phyloP scores from a whole-genome alignment of 2,329 filamentous ascomycete genomes.

The Cercospora beticola region DNA sequence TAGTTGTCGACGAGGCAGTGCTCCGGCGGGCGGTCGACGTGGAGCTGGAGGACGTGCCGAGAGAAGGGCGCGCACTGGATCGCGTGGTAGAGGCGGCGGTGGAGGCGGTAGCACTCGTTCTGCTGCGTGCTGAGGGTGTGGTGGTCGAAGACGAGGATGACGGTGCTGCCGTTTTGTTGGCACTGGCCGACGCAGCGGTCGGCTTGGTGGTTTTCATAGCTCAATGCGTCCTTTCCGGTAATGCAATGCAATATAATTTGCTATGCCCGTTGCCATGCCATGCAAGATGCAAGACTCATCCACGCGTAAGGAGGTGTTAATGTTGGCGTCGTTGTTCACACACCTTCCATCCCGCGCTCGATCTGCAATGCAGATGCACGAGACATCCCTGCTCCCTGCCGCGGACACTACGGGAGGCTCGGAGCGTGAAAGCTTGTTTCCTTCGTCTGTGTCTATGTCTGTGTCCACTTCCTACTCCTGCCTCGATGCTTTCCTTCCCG shows the following conservation, averaged over 20 bases:
- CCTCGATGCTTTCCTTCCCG: background rate
- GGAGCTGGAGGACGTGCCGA: conserved; percentile 1
- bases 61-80: background rate
- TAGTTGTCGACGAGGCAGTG: background rate
- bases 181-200: conserved; percentile 1
- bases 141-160: conserved; percentile 2
- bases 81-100: conserved; percentile 8
- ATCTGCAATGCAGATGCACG: background rate
- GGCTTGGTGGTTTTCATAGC: conserved; percentile 3
- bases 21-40: background rate
- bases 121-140: conserved; percentile 3
- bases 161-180: conserved; percentile 10
- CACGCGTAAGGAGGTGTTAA: conserved; percentile 13
- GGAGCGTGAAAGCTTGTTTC: background rate
- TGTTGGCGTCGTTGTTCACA: conserved; percentile 20
- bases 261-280: background rate
- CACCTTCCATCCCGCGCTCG: conserved; percentile 10
- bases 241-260: background rate
- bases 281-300: background rate
- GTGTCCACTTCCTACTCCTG: background rate
- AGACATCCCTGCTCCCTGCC: background rate
- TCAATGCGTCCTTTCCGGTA: background rate
- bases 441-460: background rate
- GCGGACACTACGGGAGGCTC: background rate
- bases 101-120: conserved; percentile 1